A percentile compares a stretch with the other conserved stretches of the same genome.
These are phyloP conservation scores for Penicillium soppii DNA, from an alignment of 495 filamentous ascomycete species.

Conservation along the genomic window DNA sequence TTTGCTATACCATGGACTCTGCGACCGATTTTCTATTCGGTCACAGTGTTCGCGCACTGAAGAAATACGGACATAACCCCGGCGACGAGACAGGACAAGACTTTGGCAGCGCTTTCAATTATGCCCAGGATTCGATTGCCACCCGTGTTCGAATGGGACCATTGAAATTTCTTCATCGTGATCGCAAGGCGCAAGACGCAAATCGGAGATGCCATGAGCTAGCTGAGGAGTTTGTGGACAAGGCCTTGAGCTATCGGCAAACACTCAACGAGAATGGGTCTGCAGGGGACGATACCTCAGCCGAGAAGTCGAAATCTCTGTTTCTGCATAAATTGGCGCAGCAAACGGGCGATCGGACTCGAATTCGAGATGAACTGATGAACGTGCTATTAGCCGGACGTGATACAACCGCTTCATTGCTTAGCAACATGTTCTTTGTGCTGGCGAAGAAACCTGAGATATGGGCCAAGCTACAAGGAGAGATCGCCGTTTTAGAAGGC, in stretches of 20 bases:
- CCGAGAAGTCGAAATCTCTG: background rate
- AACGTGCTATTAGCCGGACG: background rate
- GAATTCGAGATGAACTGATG: background rate
- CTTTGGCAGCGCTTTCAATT: too few species aligned
- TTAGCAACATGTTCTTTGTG: background rate
- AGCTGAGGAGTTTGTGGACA: too few species aligned
- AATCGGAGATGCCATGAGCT: too few species aligned
- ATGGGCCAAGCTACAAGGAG: background rate
- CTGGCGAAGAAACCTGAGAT: background rate
- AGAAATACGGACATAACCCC: background rate
- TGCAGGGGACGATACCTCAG: too few species aligned
- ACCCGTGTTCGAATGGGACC: too few species aligned
- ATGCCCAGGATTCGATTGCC: too few species aligned
- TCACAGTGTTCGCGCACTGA: background rate
- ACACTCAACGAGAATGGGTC: too few species aligned
- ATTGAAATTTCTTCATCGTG: too few species aligned
- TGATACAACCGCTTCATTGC: background rate
- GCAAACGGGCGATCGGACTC: background rate
- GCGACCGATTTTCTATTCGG: conserved; percentile 10
- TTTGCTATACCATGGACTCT: conserved; percentile 5
- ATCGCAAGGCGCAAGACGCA: too few species aligned
- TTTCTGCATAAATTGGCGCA: background rate
- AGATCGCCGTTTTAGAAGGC: too few species aligned
- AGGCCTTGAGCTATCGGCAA: too few species aligned
- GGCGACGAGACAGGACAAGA: too few species aligned